These are phyloP conservation scores for Sedum album DNA, from an alignment of 164 flowering plant genomes.

Conservation along the genomic window DNA sequence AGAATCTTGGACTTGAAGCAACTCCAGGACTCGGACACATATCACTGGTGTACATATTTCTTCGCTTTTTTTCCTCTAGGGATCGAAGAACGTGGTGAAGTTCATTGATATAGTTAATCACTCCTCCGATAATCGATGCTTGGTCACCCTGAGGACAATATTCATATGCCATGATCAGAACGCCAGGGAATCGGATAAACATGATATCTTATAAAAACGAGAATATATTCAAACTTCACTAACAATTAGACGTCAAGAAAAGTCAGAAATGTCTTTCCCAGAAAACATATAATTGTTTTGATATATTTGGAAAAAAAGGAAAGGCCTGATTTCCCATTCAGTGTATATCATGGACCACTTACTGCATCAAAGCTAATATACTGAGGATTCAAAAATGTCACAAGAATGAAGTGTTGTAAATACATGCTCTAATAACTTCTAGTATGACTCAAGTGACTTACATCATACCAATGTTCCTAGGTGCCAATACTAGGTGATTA, in stretches of 20 bases:
- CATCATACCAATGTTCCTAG: background rate
- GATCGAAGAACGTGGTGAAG: conserved; percentile 80
- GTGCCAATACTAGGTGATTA: background rate
- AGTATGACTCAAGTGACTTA: background rate
- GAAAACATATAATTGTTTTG: background rate
- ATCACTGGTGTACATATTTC: conserved; percentile 46
- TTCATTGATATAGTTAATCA: conserved; percentile 83
- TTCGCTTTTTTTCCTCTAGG: conserved; percentile 78
- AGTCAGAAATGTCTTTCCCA: background rate
- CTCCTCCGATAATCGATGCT: conserved; percentile 98
- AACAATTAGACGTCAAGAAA: background rate
- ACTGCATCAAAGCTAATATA: background rate
- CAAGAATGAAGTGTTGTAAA: background rate
- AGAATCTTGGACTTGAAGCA: conserved; percentile 55
- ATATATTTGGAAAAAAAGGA: background rate
- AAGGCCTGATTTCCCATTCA: background rate
- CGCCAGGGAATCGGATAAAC: background rate
- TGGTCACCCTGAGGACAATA: conserved; percentile 78
- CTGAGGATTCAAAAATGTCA: conserved; percentile 4
- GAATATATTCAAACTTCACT: background rate
- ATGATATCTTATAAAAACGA: background rate
- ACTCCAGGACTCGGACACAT: conserved; percentile 80
- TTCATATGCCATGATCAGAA: background rate
- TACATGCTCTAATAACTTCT: background rate
- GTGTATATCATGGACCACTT: background rate